Evolutionary conservation across 2,329 filamentous ascomycete genomes (phyloP), one percentile per base, ranked within the genome.

Genomic region (Sporothrix protearum): DNA sequence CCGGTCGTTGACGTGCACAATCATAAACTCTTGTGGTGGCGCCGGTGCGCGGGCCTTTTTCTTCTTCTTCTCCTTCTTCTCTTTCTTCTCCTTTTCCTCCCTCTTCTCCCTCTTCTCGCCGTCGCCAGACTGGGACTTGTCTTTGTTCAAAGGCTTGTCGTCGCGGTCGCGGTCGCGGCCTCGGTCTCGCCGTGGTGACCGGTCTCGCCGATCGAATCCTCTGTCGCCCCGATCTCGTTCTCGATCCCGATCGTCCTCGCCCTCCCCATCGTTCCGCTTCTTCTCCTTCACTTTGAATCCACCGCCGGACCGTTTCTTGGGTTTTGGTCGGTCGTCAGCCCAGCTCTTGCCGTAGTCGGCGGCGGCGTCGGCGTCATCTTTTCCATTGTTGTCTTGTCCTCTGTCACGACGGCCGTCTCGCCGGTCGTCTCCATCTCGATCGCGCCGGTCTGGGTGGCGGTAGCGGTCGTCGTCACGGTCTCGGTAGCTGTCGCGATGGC

Each of bases 1-100:
- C n/a, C 95, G 88, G 81, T 98, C 95, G 80, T 98, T 98, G 78
- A 98, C 89, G 77, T 95, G 89, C 22, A 98, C 94, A 76, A 98
- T 97, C 91, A 97, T 96, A 28, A 75, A 73, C 42, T 75, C 73
- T 2, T 71, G 72, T 9, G 64, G 61, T 22, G 71, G 45, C 7
- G 68, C 30, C 3, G 68, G 19, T 36, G 66, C 22, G 25, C 5
- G 8, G 8, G 51, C 42, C 53, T 61, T 63, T 30, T 71, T 72
- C 71, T 93, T 91, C 78, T 96, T 91, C 19, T 67, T 70, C 49
- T 39, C 59, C 33, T 74, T 76, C 66, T 76, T 78, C 72, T 77
- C 74, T n/a, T 39, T 47, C 33, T 74, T 76, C 66, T 76, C 42
- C 53, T 61, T 63, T 30, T 71, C 71, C 71, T 93, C 90, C 78